These are phyloP conservation scores for Myriosclerotinia curreyana DNA, from an alignment of 2,329 filamentous ascomycete genomes.

Conservation along the genomic window DNA sequence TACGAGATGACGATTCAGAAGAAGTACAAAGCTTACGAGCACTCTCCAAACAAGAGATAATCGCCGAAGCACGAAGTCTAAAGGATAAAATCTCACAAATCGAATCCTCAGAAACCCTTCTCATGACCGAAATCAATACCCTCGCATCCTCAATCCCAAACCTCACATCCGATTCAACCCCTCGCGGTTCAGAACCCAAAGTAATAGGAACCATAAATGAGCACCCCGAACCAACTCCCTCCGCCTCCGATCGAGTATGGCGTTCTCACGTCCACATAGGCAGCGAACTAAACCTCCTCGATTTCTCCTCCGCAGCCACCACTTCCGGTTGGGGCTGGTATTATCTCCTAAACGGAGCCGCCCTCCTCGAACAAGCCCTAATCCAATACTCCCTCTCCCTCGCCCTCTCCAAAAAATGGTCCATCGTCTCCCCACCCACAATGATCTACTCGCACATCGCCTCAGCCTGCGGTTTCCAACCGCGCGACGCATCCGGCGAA, in stretches of 20 bases:
- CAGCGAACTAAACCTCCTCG: constrained; percentile 78
- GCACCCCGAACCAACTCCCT: constrained; percentile 48
- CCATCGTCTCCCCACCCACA: constrained; percentile 76
- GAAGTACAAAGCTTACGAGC: constrained; percentile 25
- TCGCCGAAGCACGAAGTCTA: constrained; percentile 61
- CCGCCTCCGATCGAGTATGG: constrained; percentile 46
- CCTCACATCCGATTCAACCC: constrained; percentile 73
- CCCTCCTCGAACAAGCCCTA: constrained; percentile 90
- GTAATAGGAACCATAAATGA: constrained; percentile 79
- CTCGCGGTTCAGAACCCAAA: constrained; percentile 61
- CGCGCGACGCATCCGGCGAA: constrained; percentile 84
- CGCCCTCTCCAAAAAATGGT: constrained; percentile 73
- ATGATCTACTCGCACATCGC: constrained; percentile 92
- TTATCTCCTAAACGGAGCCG: constrained; percentile 87
- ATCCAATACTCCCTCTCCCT: constrained; percentile 79
- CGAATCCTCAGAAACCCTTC: constrained; percentile 57
- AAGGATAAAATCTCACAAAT: constrained; percentile 61
- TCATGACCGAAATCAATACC: constrained; percentile 64
- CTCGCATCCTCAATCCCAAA: constrained; percentile 83
- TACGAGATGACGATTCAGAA: constrained; percentile 43
- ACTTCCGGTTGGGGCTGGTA: constrained; percentile 98
- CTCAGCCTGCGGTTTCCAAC: constrained; percentile 89
- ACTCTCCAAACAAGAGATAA: constrained; percentile 50
- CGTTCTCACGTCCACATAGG: constrained; percentile 86
- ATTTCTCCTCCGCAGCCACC: constrained; percentile 78